Conservation (phyloP, 805 yeast genomes). For the Kodamaea fukazawae region DNA sequence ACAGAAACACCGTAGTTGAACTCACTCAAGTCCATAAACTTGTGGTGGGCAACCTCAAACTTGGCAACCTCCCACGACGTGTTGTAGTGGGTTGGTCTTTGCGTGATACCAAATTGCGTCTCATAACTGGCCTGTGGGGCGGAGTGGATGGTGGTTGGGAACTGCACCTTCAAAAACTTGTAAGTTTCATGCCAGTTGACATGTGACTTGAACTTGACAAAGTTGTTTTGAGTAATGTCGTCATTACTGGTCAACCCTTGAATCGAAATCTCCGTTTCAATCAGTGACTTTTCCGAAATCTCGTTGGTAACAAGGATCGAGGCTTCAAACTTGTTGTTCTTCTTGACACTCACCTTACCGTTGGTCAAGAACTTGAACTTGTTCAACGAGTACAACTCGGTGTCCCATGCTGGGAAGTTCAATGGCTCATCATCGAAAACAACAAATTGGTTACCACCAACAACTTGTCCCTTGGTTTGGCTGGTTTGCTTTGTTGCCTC, state of each 20-base stretch:
- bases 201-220: slow-evolving; percentile 34
- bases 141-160: slow-evolving; percentile 78
- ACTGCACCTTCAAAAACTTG: slow-evolving; percentile 89
- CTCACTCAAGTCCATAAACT: slow-evolving; percentile 89
- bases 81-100: slow-evolving; percentile 90
- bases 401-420: slow-evolving; percentile 96
- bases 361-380: slow-evolving; percentile 50
- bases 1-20: slow-evolving; percentile 82
- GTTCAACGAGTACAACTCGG: slow-evolving; percentile 83
- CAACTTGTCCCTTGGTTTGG: slow-evolving; percentile 14
- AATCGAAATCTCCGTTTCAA: slow-evolving; percentile 68
- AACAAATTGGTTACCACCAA: slow-evolving; percentile 78
- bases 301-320: slow-evolving; percentile 61
- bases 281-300: slow-evolving; percentile 54
- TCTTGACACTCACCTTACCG: slow-evolving; percentile 42
- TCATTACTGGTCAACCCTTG: slow-evolving; percentile 58
- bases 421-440: slow-evolving; percentile 88
- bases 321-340: slow-evolving; percentile 57
- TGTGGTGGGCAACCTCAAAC: slow-evolving; percentile 93
- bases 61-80: slow-evolving; percentile 97
- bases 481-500: slow-evolving; percentile 49
- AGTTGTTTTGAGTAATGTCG: slow-evolving; percentile 34
- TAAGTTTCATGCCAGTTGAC: slow-evolving; percentile 88
- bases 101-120: slow-evolving; percentile 89
- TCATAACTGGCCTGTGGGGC: slow-evolving; percentile 79